Evolutionary conservation across 2,329 filamentous ascomycete genomes (phyloP).

Genomic region (Ophiostoma triangulosporum): DNA sequence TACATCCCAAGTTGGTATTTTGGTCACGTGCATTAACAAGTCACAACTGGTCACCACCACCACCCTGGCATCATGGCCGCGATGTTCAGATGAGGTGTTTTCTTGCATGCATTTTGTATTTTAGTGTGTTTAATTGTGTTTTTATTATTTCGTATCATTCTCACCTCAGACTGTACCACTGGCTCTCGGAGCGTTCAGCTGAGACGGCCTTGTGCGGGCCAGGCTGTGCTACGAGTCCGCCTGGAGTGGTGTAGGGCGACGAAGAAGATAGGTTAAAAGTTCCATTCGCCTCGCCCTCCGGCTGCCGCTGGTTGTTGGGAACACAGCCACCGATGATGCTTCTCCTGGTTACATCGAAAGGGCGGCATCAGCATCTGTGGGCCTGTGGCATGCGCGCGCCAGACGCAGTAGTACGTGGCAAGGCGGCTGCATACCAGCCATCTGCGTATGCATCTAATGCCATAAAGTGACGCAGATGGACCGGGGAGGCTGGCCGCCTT

Average conservation of each 20-base stretch:
- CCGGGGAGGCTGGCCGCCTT: not conserved
- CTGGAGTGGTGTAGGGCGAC: too few species aligned
- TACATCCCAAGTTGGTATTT: not conserved
- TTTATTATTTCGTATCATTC: too few species aligned
- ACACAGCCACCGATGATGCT: conserved; percentile 9
- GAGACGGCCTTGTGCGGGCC: not conserved
- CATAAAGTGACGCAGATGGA: conserved; percentile 2
- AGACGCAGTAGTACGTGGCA: not conserved
- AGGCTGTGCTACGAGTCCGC: not conserved
- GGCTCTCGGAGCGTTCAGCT: not conserved
- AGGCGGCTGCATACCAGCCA: not conserved
- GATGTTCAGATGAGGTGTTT: not conserved
- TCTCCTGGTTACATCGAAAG: not conserved
- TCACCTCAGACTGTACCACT: too few species aligned
- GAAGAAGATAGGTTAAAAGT: not conserved
- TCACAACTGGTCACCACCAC: too few species aligned
- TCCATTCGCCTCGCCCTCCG: too few species aligned
- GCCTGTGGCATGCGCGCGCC: not conserved
- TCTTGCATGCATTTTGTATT: too few species aligned
- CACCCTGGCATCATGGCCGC: too few species aligned
- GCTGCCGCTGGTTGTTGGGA: not conserved
- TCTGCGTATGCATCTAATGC: not conserved
- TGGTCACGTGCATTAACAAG: conserved; percentile 3
- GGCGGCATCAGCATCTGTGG: not conserved
- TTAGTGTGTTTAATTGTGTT: too few species aligned